phyloP scores from a whole-genome alignment of 148 eudicot species.

The Camellia lanceoleosa region DNA sequence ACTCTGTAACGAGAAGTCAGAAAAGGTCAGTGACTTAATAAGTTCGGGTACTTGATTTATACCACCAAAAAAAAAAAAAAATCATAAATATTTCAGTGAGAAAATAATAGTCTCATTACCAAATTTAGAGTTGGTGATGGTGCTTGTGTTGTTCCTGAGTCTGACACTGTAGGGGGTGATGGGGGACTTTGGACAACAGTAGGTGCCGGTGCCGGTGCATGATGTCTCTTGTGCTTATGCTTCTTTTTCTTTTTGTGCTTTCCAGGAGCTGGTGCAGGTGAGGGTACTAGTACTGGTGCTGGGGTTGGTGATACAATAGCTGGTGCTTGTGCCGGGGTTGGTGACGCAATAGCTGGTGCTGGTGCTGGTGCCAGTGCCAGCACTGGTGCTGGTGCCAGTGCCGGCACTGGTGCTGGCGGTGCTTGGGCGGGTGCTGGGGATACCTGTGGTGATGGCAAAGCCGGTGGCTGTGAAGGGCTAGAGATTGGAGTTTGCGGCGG shows the following conservation, averaged over 20 bases:
- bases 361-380: no score
- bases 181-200: slow-evolving; percentile 66
- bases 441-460: slow-evolving; percentile 29
- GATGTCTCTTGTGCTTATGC: slow-evolving; percentile 67
- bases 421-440: slow-evolving; percentile 35
- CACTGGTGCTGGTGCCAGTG: no score
- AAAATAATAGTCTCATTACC: slow-evolving; percentile 38
- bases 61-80: not conserved
- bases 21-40: slow-evolving; percentile 1
- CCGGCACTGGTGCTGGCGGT: slow-evolving; percentile 27
- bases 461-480: slow-evolving; percentile 33
- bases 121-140: slow-evolving; percentile 65
- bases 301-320: slow-evolving; percentile 23
- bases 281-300: slow-evolving; percentile 27
- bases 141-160: slow-evolving; percentile 56
- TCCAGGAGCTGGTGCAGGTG: slow-evolving; percentile 65
- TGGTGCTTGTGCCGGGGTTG: slow-evolving; percentile 29
- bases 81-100: not conserved
- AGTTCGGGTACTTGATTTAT: not conserved
- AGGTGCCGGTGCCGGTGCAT: slow-evolving; percentile 85
- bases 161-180: slow-evolving; percentile 59
- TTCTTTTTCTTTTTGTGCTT: slow-evolving; percentile 53
- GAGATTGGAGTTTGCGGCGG: slow-evolving; percentile 26
- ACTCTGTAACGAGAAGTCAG: slow-evolving; percentile 43
- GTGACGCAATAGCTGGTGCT: slow-evolving; percentile 22